phyloP scores from a whole-genome alignment of 768 basidiomycete genomes.

The Boletus rubescentipes region DNA sequence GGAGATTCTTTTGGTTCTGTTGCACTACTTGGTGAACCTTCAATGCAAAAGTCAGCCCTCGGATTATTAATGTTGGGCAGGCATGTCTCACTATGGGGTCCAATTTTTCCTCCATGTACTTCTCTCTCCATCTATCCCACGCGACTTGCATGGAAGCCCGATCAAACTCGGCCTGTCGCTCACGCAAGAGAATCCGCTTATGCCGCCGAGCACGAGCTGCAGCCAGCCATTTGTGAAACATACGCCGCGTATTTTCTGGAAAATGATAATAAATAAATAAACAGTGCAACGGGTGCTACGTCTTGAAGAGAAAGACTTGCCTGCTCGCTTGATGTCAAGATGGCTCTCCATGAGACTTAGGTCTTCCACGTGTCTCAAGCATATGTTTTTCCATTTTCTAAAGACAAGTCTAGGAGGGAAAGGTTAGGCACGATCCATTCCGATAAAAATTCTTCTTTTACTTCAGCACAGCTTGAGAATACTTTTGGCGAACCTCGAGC shows the following conservation, averaged over 20 bases:
- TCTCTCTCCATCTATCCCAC: slow-evolving; percentile 83
- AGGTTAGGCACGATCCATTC: slow-evolving; percentile 18
- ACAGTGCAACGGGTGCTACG: background rate
- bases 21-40: slow-evolving; percentile 48
- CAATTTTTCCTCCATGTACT: slow-evolving; percentile 61
- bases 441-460: slow-evolving; percentile 20
- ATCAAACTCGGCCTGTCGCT: slow-evolving; percentile 63
- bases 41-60: slow-evolving; percentile 7
- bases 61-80: background rate
- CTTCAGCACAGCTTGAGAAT: slow-evolving; percentile 38
- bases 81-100: slow-evolving; percentile 56
- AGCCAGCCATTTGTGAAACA: slow-evolving; percentile 70
- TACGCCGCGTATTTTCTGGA: slow-evolving; percentile 62
- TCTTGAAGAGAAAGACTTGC: slow-evolving; percentile 34
- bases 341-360: slow-evolving; percentile 83
- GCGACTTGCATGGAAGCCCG: slow-evolving; percentile 47
- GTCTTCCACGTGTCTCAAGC: slow-evolving; percentile 65
- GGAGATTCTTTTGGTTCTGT: slow-evolving; percentile 56
- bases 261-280: background rate
- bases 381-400: slow-evolving; percentile 65
- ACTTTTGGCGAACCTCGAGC: slow-evolving; percentile 56
- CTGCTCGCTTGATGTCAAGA: slow-evolving; percentile 76
- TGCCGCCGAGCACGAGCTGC: slow-evolving; percentile 60
- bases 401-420: slow-evolving; percentile 49
- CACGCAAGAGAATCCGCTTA: slow-evolving; percentile 55